Conservation (phyloP, 1,284 basidiomycete genomes). For the Schizophyllum commune region DNA sequence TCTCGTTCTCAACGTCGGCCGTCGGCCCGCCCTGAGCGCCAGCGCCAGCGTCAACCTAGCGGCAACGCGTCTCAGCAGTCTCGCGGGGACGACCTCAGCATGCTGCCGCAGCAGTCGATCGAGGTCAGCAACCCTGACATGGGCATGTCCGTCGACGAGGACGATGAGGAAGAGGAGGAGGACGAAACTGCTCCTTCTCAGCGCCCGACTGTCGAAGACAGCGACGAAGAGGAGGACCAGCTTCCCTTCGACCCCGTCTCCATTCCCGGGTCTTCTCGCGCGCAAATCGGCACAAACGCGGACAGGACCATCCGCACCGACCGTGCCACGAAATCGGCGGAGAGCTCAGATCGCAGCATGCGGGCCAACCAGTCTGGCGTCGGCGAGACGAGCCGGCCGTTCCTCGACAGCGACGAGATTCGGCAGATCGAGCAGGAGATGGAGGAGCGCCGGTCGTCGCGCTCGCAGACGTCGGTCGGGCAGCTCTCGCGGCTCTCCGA, state of each 20-base stretch:
- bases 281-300: slow-evolving; percentile 12
- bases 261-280: slow-evolving; percentile 23
- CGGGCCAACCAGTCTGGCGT: slow-evolving; percentile 7
- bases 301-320: slow-evolving; percentile 42
- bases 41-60: neutral
- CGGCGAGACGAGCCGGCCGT: slow-evolving; percentile 16
- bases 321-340: slow-evolving; percentile 28
- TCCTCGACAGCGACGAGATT: slow-evolving; percentile 42
- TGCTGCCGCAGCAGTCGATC: neutral
- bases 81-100: slow-evolving; percentile 15
- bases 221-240: slow-evolving; percentile 16
- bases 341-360: slow-evolving; percentile 18
- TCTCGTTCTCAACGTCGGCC: too few relatives aligned
- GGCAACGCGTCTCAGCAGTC: slow-evolving; percentile 4
- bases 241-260: slow-evolving; percentile 26
- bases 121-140: slow-evolving; percentile 20
- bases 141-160: slow-evolving; percentile 18
- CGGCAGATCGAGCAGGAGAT: slow-evolving; percentile 50
- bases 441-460: slow-evolving; percentile 45
- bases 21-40: too few relatives aligned
- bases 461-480: slow-evolving; percentile 8
- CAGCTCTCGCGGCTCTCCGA: slow-evolving; percentile 1
- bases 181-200: slow-evolving; percentile 12
- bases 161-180: slow-evolving; percentile 19
- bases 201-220: slow-evolving; percentile 21